A percentile compares a stretch with the other conserved stretches of the same genome.
Conservation (phyloP, 164 flowering plant species). For the Saururus chinensis region DNA sequence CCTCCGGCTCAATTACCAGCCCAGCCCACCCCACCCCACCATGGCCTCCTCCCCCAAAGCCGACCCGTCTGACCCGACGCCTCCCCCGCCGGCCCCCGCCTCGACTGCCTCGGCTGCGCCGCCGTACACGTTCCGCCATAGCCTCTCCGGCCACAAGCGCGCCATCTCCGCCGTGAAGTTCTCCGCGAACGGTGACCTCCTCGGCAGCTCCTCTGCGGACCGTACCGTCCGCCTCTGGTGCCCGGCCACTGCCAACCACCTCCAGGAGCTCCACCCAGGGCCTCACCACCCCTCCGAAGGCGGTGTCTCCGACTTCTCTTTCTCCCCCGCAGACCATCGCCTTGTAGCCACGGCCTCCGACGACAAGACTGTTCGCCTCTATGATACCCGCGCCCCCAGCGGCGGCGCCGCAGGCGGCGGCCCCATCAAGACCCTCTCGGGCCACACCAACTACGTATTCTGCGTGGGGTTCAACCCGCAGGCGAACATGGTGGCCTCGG, state of each 20-base stretch:
- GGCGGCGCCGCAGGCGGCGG: conserved; percentile 12
- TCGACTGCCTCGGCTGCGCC: not conserved
- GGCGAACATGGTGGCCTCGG: conserved; percentile 77
- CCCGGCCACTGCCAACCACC: conserved; percentile 24
- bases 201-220: conserved; percentile 85
- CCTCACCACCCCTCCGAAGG: conserved; percentile 30
- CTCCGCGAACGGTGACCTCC: conserved; percentile 72
- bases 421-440: conserved; percentile 52
- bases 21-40: not conserved
- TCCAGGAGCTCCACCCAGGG: conserved; percentile 35
- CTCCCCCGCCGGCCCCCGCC: not conserved
- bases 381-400: conserved; percentile 42
- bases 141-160: conserved; percentile 69
- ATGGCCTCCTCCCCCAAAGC: not conserved
- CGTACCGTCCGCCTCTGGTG: conserved; percentile 55
- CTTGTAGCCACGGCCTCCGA: conserved; percentile 81
- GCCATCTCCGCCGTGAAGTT: conserved; percentile 84
- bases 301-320: conserved; percentile 86
- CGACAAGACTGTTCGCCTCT: conserved; percentile 75
- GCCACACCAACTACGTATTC: conserved; percentile 94
- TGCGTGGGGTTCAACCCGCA: conserved; percentile 88
- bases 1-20: too few relatives aligned
- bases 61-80: too few relatives aligned
- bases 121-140: conserved; percentile 51
- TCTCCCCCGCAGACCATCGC: conserved; percentile 78